Evolutionary conservation across 2,329 filamentous ascomycete species (phyloP).

Genomic region (Talaromyces sp.): DNA sequence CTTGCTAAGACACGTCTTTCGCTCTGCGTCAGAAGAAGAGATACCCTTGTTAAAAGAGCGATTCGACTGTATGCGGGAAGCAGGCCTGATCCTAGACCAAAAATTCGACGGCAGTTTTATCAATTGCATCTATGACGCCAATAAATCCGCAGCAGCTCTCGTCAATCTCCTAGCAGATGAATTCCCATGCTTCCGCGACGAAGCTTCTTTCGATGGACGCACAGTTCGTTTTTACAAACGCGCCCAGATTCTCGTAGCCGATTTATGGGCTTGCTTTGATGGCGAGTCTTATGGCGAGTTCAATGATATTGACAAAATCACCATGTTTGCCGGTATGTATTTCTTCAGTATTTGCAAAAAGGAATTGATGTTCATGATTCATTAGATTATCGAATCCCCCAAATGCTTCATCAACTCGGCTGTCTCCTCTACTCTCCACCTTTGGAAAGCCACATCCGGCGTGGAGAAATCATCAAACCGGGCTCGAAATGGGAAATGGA

Average conservation of each 20-base stretch:
- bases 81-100: slow-evolving; percentile 73
- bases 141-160: slow-evolving; percentile 73
- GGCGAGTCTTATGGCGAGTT: slow-evolving; percentile 75
- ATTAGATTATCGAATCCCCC: slow-evolving; percentile 85
- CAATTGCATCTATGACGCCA: slow-evolving; percentile 67
- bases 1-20: slow-evolving; percentile 69
- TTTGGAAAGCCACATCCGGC: slow-evolving; percentile 64
- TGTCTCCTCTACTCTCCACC: slow-evolving; percentile 80
- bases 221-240: slow-evolving; percentile 83
- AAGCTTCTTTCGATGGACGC: slow-evolving; percentile 67
- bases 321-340: slow-evolving; percentile 78
- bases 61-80: slow-evolving; percentile 73
- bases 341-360: not conserved
- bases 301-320: slow-evolving; percentile 86
- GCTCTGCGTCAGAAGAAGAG: slow-evolving; percentile 77
- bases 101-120: slow-evolving; percentile 70
- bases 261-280: slow-evolving; percentile 93
- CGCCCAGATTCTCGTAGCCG: slow-evolving; percentile 91
- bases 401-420: slow-evolving; percentile 78
- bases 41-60: slow-evolving; percentile 80
- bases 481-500: slow-evolving; percentile 81
- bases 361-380: not conserved
- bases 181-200: slow-evolving; percentile 83
- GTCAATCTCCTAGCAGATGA: slow-evolving; percentile 79
- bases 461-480: slow-evolving; percentile 60